Conservation (phyloP, 169 alveolate species). For the Perkinsus olseni region DNA sequence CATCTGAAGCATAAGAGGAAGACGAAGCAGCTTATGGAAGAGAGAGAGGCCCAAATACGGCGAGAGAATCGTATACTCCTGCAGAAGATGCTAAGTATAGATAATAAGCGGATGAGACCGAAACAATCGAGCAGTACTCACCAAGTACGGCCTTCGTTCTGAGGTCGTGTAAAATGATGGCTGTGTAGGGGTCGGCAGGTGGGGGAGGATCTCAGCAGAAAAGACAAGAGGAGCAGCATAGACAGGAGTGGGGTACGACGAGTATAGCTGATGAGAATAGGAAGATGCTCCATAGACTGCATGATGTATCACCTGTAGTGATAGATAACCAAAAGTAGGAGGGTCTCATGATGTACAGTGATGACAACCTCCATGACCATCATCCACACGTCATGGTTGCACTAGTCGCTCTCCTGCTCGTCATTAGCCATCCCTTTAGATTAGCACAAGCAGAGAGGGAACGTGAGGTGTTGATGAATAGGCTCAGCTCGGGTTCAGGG, state of each 20-base stretch:
- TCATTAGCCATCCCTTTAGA: no score
- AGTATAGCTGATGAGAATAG: background rate
- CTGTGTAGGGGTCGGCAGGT: no score
- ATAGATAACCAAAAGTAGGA: background rate
- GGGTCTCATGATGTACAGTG: no score
- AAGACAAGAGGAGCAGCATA: background rate
- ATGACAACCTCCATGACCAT: no score
- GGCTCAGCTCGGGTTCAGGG: background rate
- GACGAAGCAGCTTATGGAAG: background rate
- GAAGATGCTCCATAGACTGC: background rate
- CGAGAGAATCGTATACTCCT: constrained; percentile 14
- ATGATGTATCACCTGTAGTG: background rate
- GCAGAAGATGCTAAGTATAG: constrained; percentile 17
- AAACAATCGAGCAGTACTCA: background rate
- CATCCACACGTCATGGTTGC: no score
- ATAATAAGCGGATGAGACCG: background rate
- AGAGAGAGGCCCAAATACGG: constrained; percentile 2
- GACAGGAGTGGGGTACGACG: background rate
- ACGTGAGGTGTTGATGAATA: background rate
- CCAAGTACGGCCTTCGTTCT: background rate
- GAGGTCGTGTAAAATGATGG: no score
- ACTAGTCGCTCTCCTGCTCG: no score
- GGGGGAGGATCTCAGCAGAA: background rate
- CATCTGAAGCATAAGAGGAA: constrained; percentile 11
- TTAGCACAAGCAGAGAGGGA: background rate